phyloP scores from a whole-genome alignment of 768 basidiomycete species.

The Mycena haematopus region DNA sequence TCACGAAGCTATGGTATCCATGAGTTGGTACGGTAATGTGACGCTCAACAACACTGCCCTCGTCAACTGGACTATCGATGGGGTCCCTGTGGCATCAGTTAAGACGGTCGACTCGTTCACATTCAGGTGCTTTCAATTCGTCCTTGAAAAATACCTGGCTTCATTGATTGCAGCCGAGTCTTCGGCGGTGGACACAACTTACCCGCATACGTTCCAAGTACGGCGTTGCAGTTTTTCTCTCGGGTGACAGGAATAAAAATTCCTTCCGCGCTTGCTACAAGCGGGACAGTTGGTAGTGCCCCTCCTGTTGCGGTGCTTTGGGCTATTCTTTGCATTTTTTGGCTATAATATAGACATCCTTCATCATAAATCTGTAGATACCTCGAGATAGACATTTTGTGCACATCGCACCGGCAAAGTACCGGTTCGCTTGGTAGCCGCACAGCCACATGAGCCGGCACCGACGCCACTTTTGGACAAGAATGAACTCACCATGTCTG shows the following conservation, averaged over 20 bases:
- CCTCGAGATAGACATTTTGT: no score
- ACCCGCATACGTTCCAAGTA: slow-evolving; percentile 21
- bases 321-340: not conserved
- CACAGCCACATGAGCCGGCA: not conserved
- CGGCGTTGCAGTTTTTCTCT: slow-evolving; percentile 23
- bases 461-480: not conserved
- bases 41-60: slow-evolving; percentile 45
- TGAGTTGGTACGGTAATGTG: slow-evolving; percentile 54
- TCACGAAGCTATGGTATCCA: slow-evolving; percentile 45
- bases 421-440: no score
- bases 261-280: not conserved
- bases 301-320: not conserved
- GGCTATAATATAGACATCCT: not conserved
- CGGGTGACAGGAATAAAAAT: not conserved
- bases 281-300: not conserved
- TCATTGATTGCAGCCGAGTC: slow-evolving; percentile 32
- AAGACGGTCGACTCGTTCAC: slow-evolving; percentile 55
- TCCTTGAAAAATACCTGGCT: no score
- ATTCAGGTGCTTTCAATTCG: slow-evolving; percentile 44
- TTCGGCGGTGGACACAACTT: slow-evolving; percentile 51
- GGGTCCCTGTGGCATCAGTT: slow-evolving; percentile 44
- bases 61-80: slow-evolving; percentile 41
- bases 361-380: no score
- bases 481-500: slow-evolving; percentile 13
- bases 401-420: no score